These are phyloP conservation scores for Dillenia suffruticosa DNA, from an alignment of 164 flowering plant genomes.

Conservation along the genomic window DNA sequence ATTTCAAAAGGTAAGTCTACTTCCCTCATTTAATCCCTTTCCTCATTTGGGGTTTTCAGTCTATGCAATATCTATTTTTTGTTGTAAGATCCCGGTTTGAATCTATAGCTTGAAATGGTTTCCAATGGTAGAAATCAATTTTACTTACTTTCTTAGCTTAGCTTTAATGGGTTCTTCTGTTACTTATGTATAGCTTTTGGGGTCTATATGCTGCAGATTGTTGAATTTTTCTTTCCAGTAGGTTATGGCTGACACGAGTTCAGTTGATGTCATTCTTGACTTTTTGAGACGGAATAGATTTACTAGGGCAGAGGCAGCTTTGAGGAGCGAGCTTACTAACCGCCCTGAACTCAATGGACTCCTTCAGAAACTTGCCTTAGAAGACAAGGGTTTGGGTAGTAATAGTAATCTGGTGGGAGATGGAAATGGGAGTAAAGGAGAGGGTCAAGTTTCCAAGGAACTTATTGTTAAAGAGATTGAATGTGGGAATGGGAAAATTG, in stretches of 20 bases:
- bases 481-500: conserved; percentile 51
- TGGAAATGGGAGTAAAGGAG: conserved; percentile 21
- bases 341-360: conserved; percentile 56
- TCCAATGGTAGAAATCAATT: no score
- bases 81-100: no score
- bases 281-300: conserved; percentile 63
- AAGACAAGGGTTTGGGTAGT: conserved; percentile 23
- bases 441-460: conserved; percentile 45
- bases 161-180: no score
- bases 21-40: no score
- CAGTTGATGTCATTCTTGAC: conserved; percentile 64
- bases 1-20: no score
- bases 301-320: conserved; percentile 78
- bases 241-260: conserved; percentile 16
- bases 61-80: no score
- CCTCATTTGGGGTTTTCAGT: no score
- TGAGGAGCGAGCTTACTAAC: conserved; percentile 63
- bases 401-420: conserved; percentile 12
- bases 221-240: no score
- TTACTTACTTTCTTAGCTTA: no score
- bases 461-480: conserved; percentile 77
- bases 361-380: conserved; percentile 34
- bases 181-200: no score
- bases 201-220: no score
- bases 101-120: no score